phyloP scores from a whole-genome alignment of 768 basidiomycete species.

The Hericium erinaceus region DNA sequence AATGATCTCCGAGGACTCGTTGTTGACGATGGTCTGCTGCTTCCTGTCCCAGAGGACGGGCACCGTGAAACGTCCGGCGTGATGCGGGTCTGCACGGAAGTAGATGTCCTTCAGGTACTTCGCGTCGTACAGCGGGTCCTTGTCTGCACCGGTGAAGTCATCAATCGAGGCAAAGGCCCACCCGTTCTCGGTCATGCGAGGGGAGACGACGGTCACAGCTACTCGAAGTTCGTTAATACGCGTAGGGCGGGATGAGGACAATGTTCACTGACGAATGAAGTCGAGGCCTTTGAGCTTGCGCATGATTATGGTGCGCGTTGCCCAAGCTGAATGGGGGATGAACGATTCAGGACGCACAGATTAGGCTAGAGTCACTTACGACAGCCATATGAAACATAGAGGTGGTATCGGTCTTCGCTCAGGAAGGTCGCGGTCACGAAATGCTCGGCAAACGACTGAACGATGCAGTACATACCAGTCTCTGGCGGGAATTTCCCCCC shows the following conservation, averaged over 20 bases:
- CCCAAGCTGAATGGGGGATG: slow-evolving; percentile 58
- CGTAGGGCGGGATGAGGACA: neutral
- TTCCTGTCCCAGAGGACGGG: slow-evolving; percentile 94
- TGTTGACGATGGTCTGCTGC: slow-evolving; percentile 80
- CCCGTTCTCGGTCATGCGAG: slow-evolving; percentile 72
- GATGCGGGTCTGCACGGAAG: slow-evolving; percentile 61
- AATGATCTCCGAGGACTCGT: slow-evolving; percentile 92
- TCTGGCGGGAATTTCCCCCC: slow-evolving; percentile 65
- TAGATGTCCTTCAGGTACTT: slow-evolving; percentile 82
- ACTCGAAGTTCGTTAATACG: neutral
- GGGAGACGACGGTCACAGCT: slow-evolving; percentile 81
- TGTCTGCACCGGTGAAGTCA: slow-evolving; percentile 59
- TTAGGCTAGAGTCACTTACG: slow-evolving; percentile 37
- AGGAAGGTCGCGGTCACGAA: neutral
- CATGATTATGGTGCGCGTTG: slow-evolving; percentile 81
- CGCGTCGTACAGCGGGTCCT: slow-evolving; percentile 64
- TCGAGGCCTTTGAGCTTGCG: slow-evolving; percentile 89
- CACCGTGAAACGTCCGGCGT: slow-evolving; percentile 74
- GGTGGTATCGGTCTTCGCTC: slow-evolving; percentile 71
- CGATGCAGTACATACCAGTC: slow-evolving; percentile 42
- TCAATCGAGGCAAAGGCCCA: slow-evolving; percentile 80
- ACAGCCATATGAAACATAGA: slow-evolving; percentile 83
- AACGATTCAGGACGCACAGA: neutral
- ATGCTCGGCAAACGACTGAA: neutral
- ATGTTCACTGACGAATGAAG: slow-evolving; percentile 52